Evolutionary conservation across 352 stramenopile species (phyloP).

Genomic region (Phytophthora capsici): DNA sequence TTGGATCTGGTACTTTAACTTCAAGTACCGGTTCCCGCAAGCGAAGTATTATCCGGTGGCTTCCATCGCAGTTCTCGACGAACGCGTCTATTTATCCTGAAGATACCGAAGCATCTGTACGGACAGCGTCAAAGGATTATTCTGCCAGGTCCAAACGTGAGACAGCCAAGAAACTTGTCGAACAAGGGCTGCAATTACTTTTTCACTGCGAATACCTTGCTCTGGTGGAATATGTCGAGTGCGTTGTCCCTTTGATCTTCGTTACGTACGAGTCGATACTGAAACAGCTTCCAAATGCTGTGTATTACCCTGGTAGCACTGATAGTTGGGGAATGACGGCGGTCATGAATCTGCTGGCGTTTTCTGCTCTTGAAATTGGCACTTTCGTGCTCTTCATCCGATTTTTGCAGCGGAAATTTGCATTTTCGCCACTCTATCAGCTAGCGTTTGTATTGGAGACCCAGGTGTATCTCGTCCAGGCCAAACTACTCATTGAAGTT

Average conservation of each 20-base stretch:
- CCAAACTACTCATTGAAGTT: slow-evolving; percentile 3
- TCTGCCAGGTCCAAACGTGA: background rate
- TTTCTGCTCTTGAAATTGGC: slow-evolving; percentile 38
- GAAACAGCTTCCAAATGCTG: slow-evolving; percentile 37
- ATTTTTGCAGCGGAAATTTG: slow-evolving; percentile 37
- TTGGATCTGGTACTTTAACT: background rate
- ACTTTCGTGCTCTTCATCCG: slow-evolving; percentile 32
- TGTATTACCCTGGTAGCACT: slow-evolving; percentile 34
- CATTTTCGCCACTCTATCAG: slow-evolving; percentile 36
- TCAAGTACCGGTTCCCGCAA: background rate
- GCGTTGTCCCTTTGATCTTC: slow-evolving; percentile 43
- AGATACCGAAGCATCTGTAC: background rate
- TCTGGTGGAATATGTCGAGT: slow-evolving; percentile 50
- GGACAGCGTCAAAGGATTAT: background rate
- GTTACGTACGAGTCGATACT: slow-evolving; percentile 40
- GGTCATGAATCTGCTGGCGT: slow-evolving; percentile 21
- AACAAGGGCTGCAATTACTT: slow-evolving; percentile 34
- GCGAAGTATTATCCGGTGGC: background rate
- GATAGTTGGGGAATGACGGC: slow-evolving; percentile 6
- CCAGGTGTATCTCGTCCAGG: slow-evolving; percentile 15
- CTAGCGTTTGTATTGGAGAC: slow-evolving; percentile 50
- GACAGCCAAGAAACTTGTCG: slow-evolving; percentile 7
- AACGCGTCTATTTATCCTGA: background rate
- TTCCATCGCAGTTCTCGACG: background rate
- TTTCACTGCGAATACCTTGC: slow-evolving; percentile 46